A percentile compares a stretch with the other conserved stretches of the same genome.
These are phyloP conservation scores for Fusarium robinianum DNA, from an alignment of 2,329 filamentous ascomycete genomes.

Conservation along the genomic window DNA sequence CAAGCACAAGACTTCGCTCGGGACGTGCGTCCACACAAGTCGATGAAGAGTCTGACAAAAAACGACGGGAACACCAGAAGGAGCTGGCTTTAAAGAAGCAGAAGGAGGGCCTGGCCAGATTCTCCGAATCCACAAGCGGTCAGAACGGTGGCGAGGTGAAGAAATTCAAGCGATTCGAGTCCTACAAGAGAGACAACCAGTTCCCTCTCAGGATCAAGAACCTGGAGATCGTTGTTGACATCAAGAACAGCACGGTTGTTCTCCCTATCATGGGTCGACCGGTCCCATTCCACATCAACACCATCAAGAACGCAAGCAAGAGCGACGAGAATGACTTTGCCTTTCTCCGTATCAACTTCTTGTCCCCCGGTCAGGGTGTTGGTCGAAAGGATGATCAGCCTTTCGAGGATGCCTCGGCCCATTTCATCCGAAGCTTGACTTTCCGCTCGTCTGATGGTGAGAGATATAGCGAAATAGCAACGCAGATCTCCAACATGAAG, in stretches of 20 bases:
- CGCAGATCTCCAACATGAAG: constrained; percentile 94
- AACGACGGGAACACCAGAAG: constrained; percentile 89
- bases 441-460: constrained; percentile 90
- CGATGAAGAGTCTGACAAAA: constrained; percentile 87
- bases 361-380: constrained; percentile 96
- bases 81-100: constrained; percentile 87
- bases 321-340: constrained; percentile 94
- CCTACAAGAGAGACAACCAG: constrained; percentile 97
- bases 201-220: constrained; percentile 83
- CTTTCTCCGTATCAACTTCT: constrained; percentile 94
- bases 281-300: constrained; percentile 95
- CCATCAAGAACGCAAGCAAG: constrained; percentile 98
- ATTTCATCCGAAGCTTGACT: constrained; percentile 94
- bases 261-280: constrained; percentile 97
- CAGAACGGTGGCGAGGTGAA: constrained; percentile 92
- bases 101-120: constrained; percentile 81
- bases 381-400: constrained; percentile 97
- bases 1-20: constrained; percentile 86
- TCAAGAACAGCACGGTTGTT: constrained; percentile 87
- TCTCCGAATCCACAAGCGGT: constrained; percentile 81
- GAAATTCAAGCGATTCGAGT: constrained; percentile 99
- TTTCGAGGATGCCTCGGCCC: constrained; percentile 93
- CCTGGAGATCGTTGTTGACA: constrained; percentile 85
- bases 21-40: constrained; percentile 87
- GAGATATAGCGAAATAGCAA: constrained; percentile 86